Percentiles rank a stretch among this genome's conserved stretches.
Conservation (phyloP, 2,329 filamentous ascomycete species). For the Sordariomycetes sp. region DNA sequence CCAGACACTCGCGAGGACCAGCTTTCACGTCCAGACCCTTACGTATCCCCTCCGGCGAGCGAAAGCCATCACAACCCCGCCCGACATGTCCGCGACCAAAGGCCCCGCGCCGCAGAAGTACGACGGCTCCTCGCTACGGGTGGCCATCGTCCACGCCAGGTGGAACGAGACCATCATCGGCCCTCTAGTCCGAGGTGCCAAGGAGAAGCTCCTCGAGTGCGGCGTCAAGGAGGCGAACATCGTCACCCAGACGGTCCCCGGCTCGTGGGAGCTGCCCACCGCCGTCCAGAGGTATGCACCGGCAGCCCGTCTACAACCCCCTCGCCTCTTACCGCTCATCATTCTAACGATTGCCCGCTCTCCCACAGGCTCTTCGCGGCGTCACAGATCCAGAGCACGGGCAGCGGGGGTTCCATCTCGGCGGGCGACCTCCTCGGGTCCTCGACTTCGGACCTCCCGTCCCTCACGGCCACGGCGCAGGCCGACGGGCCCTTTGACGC, state of each 20-base stretch:
- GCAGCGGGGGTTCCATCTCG: constrained; percentile 45
- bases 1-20: not conserved
- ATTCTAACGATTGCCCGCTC: not conserved
- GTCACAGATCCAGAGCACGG: constrained; percentile 69
- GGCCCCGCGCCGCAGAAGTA: constrained; percentile 43
- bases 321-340: not conserved
- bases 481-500: constrained; percentile 67
- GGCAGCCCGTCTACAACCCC: not conserved
- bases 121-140: constrained; percentile 63
- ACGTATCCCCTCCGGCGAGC: not conserved
- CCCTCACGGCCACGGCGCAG: constrained; percentile 23
- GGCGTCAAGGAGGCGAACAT: constrained; percentile 86
- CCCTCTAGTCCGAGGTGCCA: constrained; percentile 68
- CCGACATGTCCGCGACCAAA: constrained; percentile 36
- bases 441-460: constrained; percentile 53
- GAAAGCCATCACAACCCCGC: constrained; percentile 9
- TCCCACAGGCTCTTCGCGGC: constrained; percentile 60
- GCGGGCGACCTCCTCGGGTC: constrained; percentile 66
- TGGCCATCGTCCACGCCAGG: constrained; percentile 90
- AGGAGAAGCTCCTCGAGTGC: constrained; percentile 60
- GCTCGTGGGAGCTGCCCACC: constrained; percentile 88
- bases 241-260: constrained; percentile 77
- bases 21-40: not conserved
- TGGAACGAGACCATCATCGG: constrained; percentile 90
- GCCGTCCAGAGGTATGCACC: constrained; percentile 62